phyloP scores from a whole-genome alignment of 1,284 basidiomycete species.

The Puccinia polysora region DNA sequence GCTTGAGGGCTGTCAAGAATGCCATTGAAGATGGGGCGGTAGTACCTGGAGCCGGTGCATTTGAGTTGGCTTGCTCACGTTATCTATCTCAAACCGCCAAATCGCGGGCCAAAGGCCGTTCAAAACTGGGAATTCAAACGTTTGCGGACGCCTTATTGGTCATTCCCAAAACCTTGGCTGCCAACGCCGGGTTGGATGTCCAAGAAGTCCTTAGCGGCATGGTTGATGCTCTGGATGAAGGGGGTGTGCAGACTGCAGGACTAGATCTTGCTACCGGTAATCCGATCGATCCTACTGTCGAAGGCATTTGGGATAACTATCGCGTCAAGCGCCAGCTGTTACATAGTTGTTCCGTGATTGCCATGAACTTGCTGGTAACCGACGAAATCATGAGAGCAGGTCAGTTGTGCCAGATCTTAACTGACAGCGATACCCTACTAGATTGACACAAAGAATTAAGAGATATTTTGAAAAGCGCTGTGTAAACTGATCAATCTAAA shows the following conservation, averaged over 20 bases:
- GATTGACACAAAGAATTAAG: neutral
- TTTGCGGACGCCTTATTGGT: slow-evolving; percentile 91
- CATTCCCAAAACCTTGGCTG: slow-evolving; percentile 92
- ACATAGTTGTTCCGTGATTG: slow-evolving; percentile 90
- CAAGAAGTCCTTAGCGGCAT: slow-evolving; percentile 88
- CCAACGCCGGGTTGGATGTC: slow-evolving; percentile 95
- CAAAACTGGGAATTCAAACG: slow-evolving; percentile 95
- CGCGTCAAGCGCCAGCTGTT: slow-evolving; percentile 98
- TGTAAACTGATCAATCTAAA: too few relatives aligned
- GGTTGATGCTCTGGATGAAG: slow-evolving; percentile 78
- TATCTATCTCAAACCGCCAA: slow-evolving; percentile 71
- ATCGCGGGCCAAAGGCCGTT: slow-evolving; percentile 84
- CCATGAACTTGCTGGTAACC: slow-evolving; percentile 72
- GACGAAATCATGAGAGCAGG: slow-evolving; percentile 64
- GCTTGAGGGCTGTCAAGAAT: slow-evolving; percentile 93
- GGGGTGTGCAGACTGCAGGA: slow-evolving; percentile 63
- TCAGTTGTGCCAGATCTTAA: slow-evolving; percentile 44
- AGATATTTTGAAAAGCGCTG: neutral
- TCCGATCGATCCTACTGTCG: slow-evolving; percentile 88
- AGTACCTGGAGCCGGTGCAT: slow-evolving; percentile 92
- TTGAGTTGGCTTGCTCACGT: slow-evolving; percentile 87
- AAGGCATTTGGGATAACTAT: slow-evolving; percentile 99
- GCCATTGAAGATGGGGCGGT: slow-evolving; percentile 84
- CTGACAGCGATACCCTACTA: slow-evolving; percentile 47
- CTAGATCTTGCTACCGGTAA: slow-evolving; percentile 89